Base-by-base conservation (phyloP, 768 basidiomycete genomes). In the Cubamyces lactineus region DNA sequence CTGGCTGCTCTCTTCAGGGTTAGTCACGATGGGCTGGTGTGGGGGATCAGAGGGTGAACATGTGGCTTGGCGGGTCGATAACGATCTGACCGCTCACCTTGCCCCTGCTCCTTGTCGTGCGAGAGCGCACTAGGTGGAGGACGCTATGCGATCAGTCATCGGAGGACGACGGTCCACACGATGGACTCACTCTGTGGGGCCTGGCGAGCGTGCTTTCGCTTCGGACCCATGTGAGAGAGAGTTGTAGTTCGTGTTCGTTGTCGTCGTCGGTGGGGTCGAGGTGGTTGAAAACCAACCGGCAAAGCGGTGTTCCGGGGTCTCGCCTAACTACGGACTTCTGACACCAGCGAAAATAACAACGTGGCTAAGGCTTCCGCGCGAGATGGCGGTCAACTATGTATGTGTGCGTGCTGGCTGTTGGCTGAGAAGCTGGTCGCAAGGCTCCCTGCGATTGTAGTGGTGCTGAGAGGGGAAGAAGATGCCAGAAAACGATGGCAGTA, bases 1-100 rank as follows among this genome's bases (percentile, higher is more conserved):
- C 59, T 83, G 82, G 21, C 84, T 86, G 73, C 85, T 89, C 68
- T 84, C 78, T 42, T 79, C 79, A 55, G 89, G 86, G 76, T 88
- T 84, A 42, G 84, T 76, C 50, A 53, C 23, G 28, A 65, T 62
- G 53, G 57, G 63, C 63, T 63, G 39, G 13, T 9, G 34, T 39
- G 42, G 47, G 28, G 23, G 51, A 45, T 49, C 24, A 17, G 26
- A 5, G 3, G 16, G 24, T 65, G 4, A 61, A 48, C 62, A 59
- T 60, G 57, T 53, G 65, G 64, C 41, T 17, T 34, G 11, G 16
- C 50, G n/a, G 12, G 34, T 53, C 28, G 58, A 52, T 48, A 58
- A 51, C 28, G 43, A 57, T 63, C 49, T 58, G 47, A 56, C 40
- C 73, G 63, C 83, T 77, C 62, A 83, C 84, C 79, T 77, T 81